phyloP scores from a whole-genome alignment of 2,329 filamentous ascomycete species.

The Coniochaeta ligniaria region DNA sequence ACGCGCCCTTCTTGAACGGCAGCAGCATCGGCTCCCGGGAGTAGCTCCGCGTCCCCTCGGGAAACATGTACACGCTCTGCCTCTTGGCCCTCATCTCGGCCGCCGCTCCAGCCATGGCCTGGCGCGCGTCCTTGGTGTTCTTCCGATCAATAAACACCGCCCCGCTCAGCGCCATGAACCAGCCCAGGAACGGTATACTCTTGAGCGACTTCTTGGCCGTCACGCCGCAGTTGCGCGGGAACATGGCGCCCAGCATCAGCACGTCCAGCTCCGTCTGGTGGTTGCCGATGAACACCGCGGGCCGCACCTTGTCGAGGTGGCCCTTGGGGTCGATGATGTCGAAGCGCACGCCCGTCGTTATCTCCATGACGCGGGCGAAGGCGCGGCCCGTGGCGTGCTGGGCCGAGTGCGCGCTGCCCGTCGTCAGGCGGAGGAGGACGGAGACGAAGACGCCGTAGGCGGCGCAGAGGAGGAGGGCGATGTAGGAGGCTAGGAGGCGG shows the following conservation, averaged over 20 bases:
- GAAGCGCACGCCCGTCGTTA: conserved; percentile 72
- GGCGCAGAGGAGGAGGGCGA: conserved; percentile 53
- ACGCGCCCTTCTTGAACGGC: conserved; percentile 98
- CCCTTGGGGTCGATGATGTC: conserved; percentile 60
- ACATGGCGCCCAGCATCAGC: conserved; percentile 80
- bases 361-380: conserved; percentile 74
- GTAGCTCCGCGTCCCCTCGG: conserved; percentile 91
- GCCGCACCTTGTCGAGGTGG: conserved; percentile 58
- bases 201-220: conserved; percentile 85
- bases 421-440: conserved; percentile 57
- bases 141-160: conserved; percentile 93
- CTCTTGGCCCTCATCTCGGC: conserved; percentile 64
- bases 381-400: conserved; percentile 78
- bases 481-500: conserved; percentile 59
- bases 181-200: conserved; percentile 77
- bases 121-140: conserved; percentile 73
- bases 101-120: conserved; percentile 79
- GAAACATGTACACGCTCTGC: conserved; percentile 81
- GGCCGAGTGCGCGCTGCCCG: conserved; percentile 66
- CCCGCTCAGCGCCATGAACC: conserved; percentile 86
- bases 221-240: conserved; percentile 86
- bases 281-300: conserved; percentile 87
- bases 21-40: conserved; percentile 71
- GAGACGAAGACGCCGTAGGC: conserved; percentile 71
- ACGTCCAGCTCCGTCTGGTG: conserved; percentile 97